These are phyloP conservation scores for Euphorbia celastroides DNA, from an alignment of 441 rosid genomes.

Conservation along the genomic window DNA sequence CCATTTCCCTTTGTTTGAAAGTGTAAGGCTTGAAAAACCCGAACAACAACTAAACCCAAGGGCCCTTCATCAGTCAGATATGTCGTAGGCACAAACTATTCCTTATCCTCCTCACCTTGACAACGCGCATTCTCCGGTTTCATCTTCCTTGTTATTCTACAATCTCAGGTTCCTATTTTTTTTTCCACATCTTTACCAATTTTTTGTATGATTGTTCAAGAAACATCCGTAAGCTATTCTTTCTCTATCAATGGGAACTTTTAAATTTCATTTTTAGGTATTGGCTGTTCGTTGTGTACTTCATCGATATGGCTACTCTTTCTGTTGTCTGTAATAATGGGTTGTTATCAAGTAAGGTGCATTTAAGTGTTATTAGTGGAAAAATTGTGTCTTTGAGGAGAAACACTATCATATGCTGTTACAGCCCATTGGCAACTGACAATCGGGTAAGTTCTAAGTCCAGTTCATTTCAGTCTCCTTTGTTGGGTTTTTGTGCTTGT, in stretches of 20 bases:
- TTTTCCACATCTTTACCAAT: background rate
- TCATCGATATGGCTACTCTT: slow-evolving; percentile 46
- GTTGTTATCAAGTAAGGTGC: slow-evolving; percentile 27
- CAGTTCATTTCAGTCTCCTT: too few relatives aligned
- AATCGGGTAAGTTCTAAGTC: slow-evolving; percentile 20
- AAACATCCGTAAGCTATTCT: background rate
- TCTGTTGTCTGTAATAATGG: slow-evolving; percentile 52
- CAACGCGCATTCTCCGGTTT: background rate
- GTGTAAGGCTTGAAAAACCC: too few relatives aligned
- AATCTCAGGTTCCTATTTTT: background rate
- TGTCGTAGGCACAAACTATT: background rate
- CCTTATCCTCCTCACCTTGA: background rate
- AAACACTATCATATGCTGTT: slow-evolving; percentile 20
- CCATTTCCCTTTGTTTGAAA: too few relatives aligned
- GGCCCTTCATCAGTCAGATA: too few relatives aligned
- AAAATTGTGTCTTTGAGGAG: slow-evolving; percentile 30
- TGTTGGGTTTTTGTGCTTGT: slow-evolving; percentile 27
- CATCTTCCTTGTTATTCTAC: background rate
- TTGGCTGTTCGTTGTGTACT: slow-evolving; percentile 6
- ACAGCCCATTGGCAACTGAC: slow-evolving; percentile 23
- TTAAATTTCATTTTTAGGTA: slow-evolving; percentile 11
- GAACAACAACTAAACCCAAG: too few relatives aligned
- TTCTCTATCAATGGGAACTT: slow-evolving; percentile 9
- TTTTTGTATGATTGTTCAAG: background rate
- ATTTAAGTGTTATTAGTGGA: slow-evolving; percentile 20